Percentiles rank a stretch among this genome's conserved stretches.
phyloP scores from a whole-genome alignment of 2,329 filamentous ascomycete genomes.

The Paraphaeosphaeria minitans region DNA sequence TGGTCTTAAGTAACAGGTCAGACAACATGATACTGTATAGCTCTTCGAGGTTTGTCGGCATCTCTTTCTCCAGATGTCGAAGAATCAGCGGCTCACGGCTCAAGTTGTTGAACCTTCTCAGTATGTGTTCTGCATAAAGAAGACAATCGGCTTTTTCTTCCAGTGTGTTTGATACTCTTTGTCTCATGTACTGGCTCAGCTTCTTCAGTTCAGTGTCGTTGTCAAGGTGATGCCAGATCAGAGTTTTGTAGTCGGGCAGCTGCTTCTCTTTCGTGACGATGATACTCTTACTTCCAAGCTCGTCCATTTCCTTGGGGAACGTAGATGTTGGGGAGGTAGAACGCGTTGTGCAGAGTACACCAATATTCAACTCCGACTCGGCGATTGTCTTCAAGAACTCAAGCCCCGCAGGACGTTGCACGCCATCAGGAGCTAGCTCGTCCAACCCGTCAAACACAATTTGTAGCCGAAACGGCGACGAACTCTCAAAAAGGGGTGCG shows the following conservation, averaged over 20 bases:
- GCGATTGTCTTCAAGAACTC: not conserved
- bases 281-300: not conserved
- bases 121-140: constrained; percentile 3
- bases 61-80: constrained; percentile 6
- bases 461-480: not conserved
- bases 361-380: constrained; percentile 1
- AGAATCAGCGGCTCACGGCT: constrained; percentile 5
- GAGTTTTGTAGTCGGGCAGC: constrained; percentile 2
- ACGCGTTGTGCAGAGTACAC: constrained; percentile 4
- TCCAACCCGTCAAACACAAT: constrained; percentile 7
- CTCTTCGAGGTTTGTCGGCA: constrained; percentile 1
- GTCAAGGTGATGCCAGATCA: constrained; percentile 7
- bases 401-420: not conserved
- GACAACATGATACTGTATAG: constrained; percentile 2
- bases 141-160: constrained; percentile 7
- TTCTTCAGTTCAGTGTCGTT: constrained; percentile 2
- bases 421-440: constrained; percentile 4
- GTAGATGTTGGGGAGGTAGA: not conserved
- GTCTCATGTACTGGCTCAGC: constrained; percentile 9
- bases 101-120: constrained; percentile 6
- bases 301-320: not conserved
- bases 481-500: not conserved
- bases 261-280: constrained; percentile 2
- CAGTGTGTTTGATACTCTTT: constrained; percentile 1
- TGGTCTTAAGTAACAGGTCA: constrained; percentile 1